A percentile compares a stretch with the other conserved stretches of the same genome.
phyloP scores from a whole-genome alignment of 2,329 filamentous ascomycete genomes.

The Diaporthe vaccinii region DNA sequence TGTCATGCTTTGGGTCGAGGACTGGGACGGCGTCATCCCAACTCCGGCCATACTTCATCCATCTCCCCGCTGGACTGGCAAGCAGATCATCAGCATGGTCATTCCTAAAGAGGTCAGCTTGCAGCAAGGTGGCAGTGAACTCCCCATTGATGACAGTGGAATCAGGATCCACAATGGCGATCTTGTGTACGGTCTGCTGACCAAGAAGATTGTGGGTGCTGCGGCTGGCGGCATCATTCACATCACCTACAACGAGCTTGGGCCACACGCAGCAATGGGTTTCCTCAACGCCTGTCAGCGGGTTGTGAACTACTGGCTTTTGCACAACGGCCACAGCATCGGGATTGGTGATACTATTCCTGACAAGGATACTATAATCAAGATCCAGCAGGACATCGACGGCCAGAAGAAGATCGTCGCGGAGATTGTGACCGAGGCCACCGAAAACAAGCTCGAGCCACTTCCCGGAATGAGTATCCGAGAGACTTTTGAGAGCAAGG shows the following conservation, averaged over 20 bases:
- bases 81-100: slow-evolving; percentile 95
- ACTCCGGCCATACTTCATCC: slow-evolving; percentile 95
- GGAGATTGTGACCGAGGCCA: slow-evolving; percentile 81
- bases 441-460: slow-evolving; percentile 89
- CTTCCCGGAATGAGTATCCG: slow-evolving; percentile 98
- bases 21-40: slow-evolving; percentile 96
- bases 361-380: slow-evolving; percentile 84
- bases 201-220: slow-evolving; percentile 95
- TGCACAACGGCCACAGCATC: slow-evolving; percentile 97
- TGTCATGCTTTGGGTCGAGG: slow-evolving; percentile 95
- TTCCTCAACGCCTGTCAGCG: slow-evolving; percentile 98
- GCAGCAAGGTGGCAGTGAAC: slow-evolving; percentile 73
- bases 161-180: slow-evolving; percentile 88
- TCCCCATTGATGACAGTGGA: slow-evolving; percentile 80
- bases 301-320: slow-evolving; percentile 96
- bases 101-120: slow-evolving; percentile 90
- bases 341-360: slow-evolving; percentile 99
- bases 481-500: slow-evolving; percentile 98
- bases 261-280: slow-evolving; percentile 85
- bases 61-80: slow-evolving; percentile 94
- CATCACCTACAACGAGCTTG: slow-evolving; percentile 95
- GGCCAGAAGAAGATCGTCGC: slow-evolving; percentile 86
- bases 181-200: slow-evolving; percentile 89
- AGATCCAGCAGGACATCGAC: slow-evolving; percentile 86
- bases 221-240: slow-evolving; percentile 92